Conservation (phyloP, 2,329 filamentous ascomycete species). For the Fusarium tupiense region DNA sequence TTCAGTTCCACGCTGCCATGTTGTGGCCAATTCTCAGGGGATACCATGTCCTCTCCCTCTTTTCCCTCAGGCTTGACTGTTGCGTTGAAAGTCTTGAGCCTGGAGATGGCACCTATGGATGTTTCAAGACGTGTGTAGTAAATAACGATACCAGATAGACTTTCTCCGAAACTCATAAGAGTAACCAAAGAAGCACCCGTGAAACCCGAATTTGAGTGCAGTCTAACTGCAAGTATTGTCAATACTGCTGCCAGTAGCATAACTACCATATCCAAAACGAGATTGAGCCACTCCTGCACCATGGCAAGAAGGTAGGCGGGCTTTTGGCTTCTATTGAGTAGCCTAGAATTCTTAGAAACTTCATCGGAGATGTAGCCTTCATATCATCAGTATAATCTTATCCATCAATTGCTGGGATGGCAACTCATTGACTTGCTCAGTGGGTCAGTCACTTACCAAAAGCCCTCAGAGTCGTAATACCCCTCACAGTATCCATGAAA, state of each 20-base stretch:
- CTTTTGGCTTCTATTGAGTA: slow-evolving; percentile 64
- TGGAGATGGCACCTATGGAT: slow-evolving; percentile 35
- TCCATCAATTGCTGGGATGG: background rate
- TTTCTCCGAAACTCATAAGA: slow-evolving; percentile 48
- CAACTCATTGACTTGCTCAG: slow-evolving; percentile 23
- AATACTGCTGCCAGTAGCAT: slow-evolving; percentile 58
- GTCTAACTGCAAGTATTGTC: slow-evolving; percentile 57
- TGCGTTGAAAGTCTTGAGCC: slow-evolving; percentile 33
- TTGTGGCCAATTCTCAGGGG: slow-evolving; percentile 45
- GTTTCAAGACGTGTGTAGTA: slow-evolving; percentile 37
- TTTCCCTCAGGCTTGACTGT: slow-evolving; percentile 37
- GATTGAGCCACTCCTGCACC: slow-evolving; percentile 66
- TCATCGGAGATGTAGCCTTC: background rate
- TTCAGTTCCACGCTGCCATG: slow-evolving; percentile 45
- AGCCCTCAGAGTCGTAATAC: slow-evolving; percentile 64
- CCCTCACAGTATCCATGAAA: slow-evolving; percentile 66
- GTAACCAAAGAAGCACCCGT: slow-evolving; percentile 52
- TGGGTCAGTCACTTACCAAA: slow-evolving; percentile 57
- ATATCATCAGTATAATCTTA: background rate
- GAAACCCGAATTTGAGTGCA: slow-evolving; percentile 49
- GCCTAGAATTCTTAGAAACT: slow-evolving; percentile 54
- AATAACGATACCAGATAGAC: slow-evolving; percentile 25
- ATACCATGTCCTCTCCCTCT: slow-evolving; percentile 27
- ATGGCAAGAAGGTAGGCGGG: slow-evolving; percentile 67
- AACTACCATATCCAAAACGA: slow-evolving; percentile 61